phyloP scores from a whole-genome alignment of 805 yeast species.

The Torulaspora franciscae region DNA sequence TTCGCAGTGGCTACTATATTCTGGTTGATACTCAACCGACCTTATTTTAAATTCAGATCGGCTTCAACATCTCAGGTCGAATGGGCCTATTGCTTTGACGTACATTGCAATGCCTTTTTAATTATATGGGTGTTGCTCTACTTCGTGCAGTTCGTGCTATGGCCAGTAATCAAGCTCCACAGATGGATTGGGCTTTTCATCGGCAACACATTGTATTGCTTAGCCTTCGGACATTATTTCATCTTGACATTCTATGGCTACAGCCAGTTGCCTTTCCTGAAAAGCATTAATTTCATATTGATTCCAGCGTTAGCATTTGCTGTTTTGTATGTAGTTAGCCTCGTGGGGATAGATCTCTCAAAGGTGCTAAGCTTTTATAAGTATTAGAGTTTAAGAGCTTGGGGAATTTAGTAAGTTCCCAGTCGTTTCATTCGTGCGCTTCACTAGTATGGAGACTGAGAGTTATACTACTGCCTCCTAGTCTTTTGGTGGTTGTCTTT shows the following conservation, averaged over 20 bases:
- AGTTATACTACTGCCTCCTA: no score
- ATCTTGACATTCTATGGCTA: conserved; percentile 86
- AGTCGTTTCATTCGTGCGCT: neutral
- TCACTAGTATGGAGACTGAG: no score
- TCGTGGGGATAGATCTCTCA: conserved; percentile 71
- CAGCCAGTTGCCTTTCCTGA: conserved; percentile 64
- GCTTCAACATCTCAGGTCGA: conserved; percentile 41
- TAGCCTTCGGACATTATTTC: conserved; percentile 69
- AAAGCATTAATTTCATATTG: conserved; percentile 55
- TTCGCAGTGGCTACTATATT: conserved; percentile 61
- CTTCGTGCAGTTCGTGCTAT: conserved; percentile 63
- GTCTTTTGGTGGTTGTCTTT: no score
- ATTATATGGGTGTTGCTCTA: conserved; percentile 73
- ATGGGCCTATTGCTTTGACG: conserved; percentile 93
- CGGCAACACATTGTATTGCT: conserved; percentile 75
- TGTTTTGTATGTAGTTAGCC: conserved; percentile 53
- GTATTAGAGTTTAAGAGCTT: conserved; percentile 7
- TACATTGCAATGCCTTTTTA: conserved; percentile 87
- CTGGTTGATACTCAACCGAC: conserved; percentile 66
- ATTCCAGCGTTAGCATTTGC: conserved; percentile 60
- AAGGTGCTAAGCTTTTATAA: conserved; percentile 38
- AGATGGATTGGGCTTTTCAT: conserved; percentile 63
- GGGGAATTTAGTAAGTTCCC: neutral
- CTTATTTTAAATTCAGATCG: conserved; percentile 45
- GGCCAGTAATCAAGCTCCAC: conserved; percentile 64